These are phyloP conservation scores for Oryza coarctata DNA, from an alignment of 176 grass and related monocot genomes.

Conservation along the genomic window DNA sequence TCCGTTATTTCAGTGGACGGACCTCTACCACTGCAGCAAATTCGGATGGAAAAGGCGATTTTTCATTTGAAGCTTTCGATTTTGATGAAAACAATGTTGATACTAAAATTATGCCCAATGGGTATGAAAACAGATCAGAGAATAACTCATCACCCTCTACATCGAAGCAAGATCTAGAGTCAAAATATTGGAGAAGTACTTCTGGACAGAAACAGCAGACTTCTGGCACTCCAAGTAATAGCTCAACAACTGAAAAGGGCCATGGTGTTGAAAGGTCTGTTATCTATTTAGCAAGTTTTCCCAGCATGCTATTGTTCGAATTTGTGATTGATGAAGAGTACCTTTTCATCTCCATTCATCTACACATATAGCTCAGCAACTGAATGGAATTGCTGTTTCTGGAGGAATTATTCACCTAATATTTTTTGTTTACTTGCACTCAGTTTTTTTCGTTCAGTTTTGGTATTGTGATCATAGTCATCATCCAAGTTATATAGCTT, in stretches of 20 bases:
- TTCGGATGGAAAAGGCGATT: constrained; percentile 34
- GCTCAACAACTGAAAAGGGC: constrained; percentile 47
- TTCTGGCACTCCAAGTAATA: constrained; percentile 46
- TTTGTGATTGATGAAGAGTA: not conserved
- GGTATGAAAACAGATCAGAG: constrained; percentile 47
- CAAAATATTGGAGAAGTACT: constrained; percentile 51
- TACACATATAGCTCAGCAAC: not conserved
- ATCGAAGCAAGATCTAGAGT: constrained; percentile 57
- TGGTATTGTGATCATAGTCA: constrained; percentile 6
- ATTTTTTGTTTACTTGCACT: not conserved
- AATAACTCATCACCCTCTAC: constrained; percentile 63
- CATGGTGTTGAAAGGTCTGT: constrained; percentile 66
- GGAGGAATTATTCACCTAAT: constrained; percentile 20
- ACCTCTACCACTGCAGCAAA: not conserved
- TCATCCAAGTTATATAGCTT: constrained; percentile 2
- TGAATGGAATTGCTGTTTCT: constrained; percentile 35
- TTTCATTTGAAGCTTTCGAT: constrained; percentile 44
- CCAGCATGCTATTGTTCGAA: not conserved
- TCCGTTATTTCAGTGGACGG: constrained; percentile 44
- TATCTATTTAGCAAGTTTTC: constrained; percentile 21
- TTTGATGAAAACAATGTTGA: constrained; percentile 43
- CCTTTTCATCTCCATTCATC: constrained; percentile 25
- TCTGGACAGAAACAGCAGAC: constrained; percentile 61
- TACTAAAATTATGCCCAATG: constrained; percentile 41
- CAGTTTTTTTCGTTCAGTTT: not conserved